Evolutionary conservation across 441 rosid genomes (phyloP), one percentile per base, ranked within the genome.

Genomic region (Bruguiera hainesii): DNA sequence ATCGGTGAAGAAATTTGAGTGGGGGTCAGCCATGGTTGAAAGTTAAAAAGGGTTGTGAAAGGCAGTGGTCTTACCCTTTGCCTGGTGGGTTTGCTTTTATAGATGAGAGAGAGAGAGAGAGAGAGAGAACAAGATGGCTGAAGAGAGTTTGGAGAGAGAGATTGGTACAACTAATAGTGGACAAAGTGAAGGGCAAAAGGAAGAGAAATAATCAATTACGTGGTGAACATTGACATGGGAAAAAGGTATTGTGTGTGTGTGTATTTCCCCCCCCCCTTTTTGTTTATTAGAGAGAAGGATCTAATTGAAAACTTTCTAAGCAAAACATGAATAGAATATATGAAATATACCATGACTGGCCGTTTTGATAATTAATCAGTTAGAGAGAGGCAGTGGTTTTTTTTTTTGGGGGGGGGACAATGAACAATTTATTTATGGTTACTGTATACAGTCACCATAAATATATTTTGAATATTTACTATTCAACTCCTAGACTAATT

Each of bases 21-120:
- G 78, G 65, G 93, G 89, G 77, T 88, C 94, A 72, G 85, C 86
- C 97, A 90, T 90, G 83, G 81, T 72, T 79, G 82, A 73, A 56
- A 39, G 48, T 39, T 39, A 3, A 39, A 33, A 26, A 33, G 55
- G 57, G 31, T 49, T 20, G 67, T 19, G 58, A 37, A 56, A 42
- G 46, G 66, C 48, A 73, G 80, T 67, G 77, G 82, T 78, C 25
- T 53, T 21, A 25, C 57, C 57, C 46, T 74, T 42, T 23, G 79
- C 29, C 63, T 74, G 76, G 67, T 77, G 84, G 71, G 73, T 75
- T 76, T 73, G 80, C 76, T 83, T 85, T 83, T 84, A 79, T 76
- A 76, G 76, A 75, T 28, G 42, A 42, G 31, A 58, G 70, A 65
- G 37, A 68, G 49, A 39, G 50, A 62, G 73, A 60, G 73, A 82